phyloP scores from a whole-genome alignment of 2,329 filamentous ascomycete genomes.

The Fusarium equiseti region DNA sequence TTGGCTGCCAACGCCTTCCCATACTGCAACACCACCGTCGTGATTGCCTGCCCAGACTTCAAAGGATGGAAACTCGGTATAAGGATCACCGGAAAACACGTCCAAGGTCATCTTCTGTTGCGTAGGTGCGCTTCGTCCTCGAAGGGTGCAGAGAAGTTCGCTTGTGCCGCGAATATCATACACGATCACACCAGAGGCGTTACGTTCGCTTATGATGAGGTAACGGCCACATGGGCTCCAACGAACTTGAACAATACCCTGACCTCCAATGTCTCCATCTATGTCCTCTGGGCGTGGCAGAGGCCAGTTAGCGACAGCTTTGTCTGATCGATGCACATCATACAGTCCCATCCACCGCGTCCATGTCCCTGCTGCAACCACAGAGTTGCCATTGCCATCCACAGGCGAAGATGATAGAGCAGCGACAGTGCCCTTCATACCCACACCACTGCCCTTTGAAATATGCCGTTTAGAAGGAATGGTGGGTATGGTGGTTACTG shows the following conservation, averaged over 20 bases:
- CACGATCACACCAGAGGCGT: conserved; percentile 66
- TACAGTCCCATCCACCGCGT: conserved; percentile 73
- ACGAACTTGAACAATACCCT: conserved; percentile 70
- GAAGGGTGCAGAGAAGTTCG: conserved; percentile 66
- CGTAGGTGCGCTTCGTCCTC: conserved; percentile 62
- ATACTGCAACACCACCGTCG: conserved; percentile 67
- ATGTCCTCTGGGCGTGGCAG: conserved; percentile 70
- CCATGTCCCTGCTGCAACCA: conserved; percentile 73
- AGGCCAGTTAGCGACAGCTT: conserved; percentile 69
- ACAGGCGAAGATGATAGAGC: conserved; percentile 63
- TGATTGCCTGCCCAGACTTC: conserved; percentile 73
- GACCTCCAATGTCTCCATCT: conserved; percentile 70
- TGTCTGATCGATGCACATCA: conserved; percentile 67
- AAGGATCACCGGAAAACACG: conserved; percentile 60
- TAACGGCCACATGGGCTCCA: conserved; percentile 75
- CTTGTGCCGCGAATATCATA: conserved; percentile 73
- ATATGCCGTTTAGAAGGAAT: conserved; percentile 71
- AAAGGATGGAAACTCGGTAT: conserved; percentile 56
- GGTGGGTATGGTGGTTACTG: conserved; percentile 67
- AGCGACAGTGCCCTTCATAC: conserved; percentile 73
- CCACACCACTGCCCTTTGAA: conserved; percentile 70
- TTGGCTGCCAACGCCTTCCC: conserved; percentile 65
- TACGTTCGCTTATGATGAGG: conserved; percentile 71
- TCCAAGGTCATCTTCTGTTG: conserved; percentile 70
- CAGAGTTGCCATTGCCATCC: conserved; percentile 49